phyloP scores from a whole-genome alignment of 208 protist species.

The Trypanosoma lewisi region DNA sequence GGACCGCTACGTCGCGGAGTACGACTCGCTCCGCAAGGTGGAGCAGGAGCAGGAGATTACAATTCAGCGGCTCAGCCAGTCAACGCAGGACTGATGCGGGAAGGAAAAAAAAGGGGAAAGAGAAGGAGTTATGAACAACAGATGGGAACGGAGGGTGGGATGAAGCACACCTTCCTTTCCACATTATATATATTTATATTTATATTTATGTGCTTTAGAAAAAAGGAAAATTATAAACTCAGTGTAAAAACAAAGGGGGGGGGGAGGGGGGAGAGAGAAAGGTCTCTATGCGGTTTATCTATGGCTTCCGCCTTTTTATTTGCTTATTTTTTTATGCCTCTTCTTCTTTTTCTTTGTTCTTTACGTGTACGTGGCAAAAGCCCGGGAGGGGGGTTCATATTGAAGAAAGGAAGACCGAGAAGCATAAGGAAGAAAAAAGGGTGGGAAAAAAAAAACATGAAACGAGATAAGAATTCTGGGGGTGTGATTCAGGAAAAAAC shows the following conservation, averaged over 20 bases:
- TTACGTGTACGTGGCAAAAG: too few relatives aligned
- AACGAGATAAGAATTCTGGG: background rate
- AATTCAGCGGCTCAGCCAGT: slow-evolving; percentile 78
- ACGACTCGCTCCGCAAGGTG: slow-evolving; percentile 79
- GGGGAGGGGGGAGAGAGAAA: too few relatives aligned
- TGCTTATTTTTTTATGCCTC: too few relatives aligned
- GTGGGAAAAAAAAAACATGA: background rate
- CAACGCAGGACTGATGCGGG: slow-evolving; percentile 34
- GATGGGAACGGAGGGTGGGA: background rate
- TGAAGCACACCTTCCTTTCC: too few relatives aligned
- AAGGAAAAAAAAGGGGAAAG: slow-evolving; percentile 9
- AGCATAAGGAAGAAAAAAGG: background rate
- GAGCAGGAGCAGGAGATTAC: slow-evolving; percentile 80
- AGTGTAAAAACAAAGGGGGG: too few relatives aligned
- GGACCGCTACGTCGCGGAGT: slow-evolving; percentile 87
- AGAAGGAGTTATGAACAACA: background rate
- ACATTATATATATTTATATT: too few relatives aligned
- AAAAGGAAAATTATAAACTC: too few relatives aligned
- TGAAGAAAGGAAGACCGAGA: too few relatives aligned
- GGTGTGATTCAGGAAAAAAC: background rate
- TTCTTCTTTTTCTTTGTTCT: too few relatives aligned
- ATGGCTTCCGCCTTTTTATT: too few relatives aligned
- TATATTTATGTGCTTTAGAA: background rate
- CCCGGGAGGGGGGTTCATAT: too few relatives aligned
- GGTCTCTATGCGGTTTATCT: too few relatives aligned